Percentiles rank a stretch among this genome's conserved stretches.
Evolutionary conservation across 768 basidiomycete species (phyloP).

Genomic region (Boletus insuetus): DNA sequence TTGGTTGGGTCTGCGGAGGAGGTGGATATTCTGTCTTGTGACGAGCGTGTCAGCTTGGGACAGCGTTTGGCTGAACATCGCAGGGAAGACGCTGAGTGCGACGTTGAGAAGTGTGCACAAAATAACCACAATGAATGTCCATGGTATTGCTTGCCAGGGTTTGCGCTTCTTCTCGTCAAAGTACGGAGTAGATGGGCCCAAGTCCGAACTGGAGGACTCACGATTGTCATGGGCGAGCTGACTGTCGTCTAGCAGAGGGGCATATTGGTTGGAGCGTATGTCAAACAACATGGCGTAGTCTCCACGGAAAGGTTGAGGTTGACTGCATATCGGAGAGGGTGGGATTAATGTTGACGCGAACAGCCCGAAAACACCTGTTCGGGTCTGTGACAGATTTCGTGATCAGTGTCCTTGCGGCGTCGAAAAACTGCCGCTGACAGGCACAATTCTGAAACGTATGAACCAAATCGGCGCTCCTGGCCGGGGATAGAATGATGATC

Average conservation of each 20-base stretch:
- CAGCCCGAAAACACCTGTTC: too few species aligned
- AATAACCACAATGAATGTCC: constrained; percentile 5
- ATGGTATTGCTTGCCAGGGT: not conserved
- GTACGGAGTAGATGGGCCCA: not conserved
- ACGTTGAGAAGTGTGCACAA: constrained; percentile 7
- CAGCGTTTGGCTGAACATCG: not conserved
- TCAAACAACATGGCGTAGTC: not conserved
- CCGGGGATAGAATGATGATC: too few species aligned
- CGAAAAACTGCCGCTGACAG: too few species aligned
- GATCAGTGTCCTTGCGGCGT: too few species aligned
- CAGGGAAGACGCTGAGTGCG: constrained; percentile 3
- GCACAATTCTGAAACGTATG: too few species aligned
- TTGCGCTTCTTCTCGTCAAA: not conserved
- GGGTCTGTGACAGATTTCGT: too few species aligned
- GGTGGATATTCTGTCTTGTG: constrained; percentile 10
- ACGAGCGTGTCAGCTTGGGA: not conserved
- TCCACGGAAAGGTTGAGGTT: not conserved
- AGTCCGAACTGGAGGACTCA: not conserved
- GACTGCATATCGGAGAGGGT: too few species aligned
- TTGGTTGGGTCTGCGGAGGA: constrained; percentile 6
- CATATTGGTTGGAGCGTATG: not conserved
- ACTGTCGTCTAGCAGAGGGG: not conserved
- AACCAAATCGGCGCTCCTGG: too few species aligned
- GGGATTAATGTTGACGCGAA: not conserved
- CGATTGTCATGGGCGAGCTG: not conserved